Base-by-base conservation (phyloP, 176 grass and related monocot genomes). In the Aegilops bicornis region DNA sequence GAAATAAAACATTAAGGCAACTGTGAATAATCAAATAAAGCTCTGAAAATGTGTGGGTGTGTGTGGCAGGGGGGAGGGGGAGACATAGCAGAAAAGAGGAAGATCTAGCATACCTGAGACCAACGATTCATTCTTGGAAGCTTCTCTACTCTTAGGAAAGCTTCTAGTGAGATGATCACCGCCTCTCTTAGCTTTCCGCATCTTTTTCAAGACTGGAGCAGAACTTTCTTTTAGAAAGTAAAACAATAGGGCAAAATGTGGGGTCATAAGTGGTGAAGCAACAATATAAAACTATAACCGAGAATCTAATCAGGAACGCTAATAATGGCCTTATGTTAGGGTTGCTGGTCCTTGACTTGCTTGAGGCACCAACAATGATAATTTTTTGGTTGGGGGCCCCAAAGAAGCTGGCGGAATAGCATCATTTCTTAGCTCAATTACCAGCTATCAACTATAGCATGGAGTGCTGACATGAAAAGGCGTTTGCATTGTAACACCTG, bases 191-290 rank as follows among this genome's bases (percentile, higher is more conserved):
- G 5, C 70, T 73, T 23, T 71, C n/a, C 23, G 9, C 82, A 74
- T 84, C 24, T 32, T 73, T 12, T 84, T 59, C 54, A 84, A 62
- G 23, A 29, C 68, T 83, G 68, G 17, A 83, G 32, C 66, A 42
- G 32, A 52, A 48, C 61, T 64, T 64, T 27, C 10, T 64, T 64
- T 64, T 14, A 64, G 61, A 64, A 64, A 64, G 24, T 64, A 25
- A 64, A 80, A 47, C 60, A 43, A 17, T 65, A 19, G 37, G 32
- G 60, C 0, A 45, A 65, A 80, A 43, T 64, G 35, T 66, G 78
- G 36, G 61, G 36, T 80, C 61, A 80, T 48, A 47, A 20, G 39
- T 11, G 4, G 4, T 31, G 7, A 50, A 48, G 62, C 37, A 67
- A 66, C 16, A 30, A 50, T 50, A 12, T 68, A 50, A 31, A 67